Evolutionary conservation across 78 protist species (phyloP).

Genomic region (Emiliania huxleyi): DNA sequence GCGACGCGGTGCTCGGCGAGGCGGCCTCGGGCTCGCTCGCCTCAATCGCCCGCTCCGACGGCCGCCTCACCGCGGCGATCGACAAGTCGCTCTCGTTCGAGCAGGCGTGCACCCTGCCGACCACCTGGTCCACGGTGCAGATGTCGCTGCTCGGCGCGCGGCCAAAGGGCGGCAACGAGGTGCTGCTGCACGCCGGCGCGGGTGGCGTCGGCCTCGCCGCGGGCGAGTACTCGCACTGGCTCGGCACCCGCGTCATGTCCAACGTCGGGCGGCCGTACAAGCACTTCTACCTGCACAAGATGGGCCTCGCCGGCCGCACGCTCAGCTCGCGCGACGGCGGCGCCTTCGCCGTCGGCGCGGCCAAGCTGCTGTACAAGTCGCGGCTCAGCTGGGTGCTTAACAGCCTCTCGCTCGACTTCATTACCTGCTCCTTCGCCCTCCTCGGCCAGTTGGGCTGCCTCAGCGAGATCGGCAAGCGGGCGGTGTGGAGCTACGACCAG

Average conservation of each 20-base stretch:
- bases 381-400: slow-evolving; percentile 9
- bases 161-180: background rate
- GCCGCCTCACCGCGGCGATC: too few species aligned
- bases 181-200: slow-evolving; percentile 11
- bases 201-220: slow-evolving; percentile 49
- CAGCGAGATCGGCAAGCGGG: slow-evolving; percentile 38
- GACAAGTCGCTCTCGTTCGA: background rate
- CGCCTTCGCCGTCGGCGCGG: background rate
- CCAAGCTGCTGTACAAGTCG: background rate
- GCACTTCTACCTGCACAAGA: background rate
- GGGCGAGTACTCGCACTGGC: background rate
- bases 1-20: background rate
- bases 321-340: background rate
- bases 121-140: background rate
- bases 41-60: background rate
- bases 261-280: background rate
- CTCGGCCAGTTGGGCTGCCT: background rate
- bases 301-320: background rate
- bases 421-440: background rate
- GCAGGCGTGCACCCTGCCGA: background rate
- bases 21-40: background rate
- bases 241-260: background rate
- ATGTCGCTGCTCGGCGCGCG: background rate
- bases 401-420: slow-evolving; percentile 13
- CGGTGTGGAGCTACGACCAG: background rate